A percentile compares a stretch with the other conserved stretches of the same genome.
Evolutionary conservation across 108 stramenopile genomes (phyloP).

Genomic region (Schizochytrium sp.): DNA sequence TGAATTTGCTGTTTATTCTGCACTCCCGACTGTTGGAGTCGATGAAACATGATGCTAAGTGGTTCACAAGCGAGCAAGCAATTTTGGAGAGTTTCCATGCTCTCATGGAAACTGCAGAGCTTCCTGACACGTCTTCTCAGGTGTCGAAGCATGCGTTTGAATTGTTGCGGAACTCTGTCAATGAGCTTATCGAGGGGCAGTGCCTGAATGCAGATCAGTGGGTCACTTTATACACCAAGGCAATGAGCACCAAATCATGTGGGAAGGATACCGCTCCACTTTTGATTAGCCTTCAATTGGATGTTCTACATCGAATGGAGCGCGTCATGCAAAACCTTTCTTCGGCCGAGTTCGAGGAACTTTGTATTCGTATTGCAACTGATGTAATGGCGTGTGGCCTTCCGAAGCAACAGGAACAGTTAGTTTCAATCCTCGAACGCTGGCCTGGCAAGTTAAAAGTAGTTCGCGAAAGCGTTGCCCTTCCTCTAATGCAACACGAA

Average conservation of each 20-base stretch:
- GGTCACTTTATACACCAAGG: not conserved
- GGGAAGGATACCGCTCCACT: not conserved
- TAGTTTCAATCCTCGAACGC: too few relatives aligned
- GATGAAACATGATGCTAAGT: not conserved
- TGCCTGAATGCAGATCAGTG: slow-evolving; percentile 1
- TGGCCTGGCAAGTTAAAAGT: too few relatives aligned
- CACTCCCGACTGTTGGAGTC: slow-evolving; percentile 38
- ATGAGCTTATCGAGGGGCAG: not conserved
- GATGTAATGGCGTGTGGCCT: too few relatives aligned
- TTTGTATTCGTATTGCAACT: not conserved
- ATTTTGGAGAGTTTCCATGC: not conserved
- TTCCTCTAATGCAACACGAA: too few relatives aligned
- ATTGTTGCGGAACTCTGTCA: not conserved
- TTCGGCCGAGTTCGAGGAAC: not conserved
- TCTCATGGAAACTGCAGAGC: not conserved
- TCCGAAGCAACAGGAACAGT: too few relatives aligned
- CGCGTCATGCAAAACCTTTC: not conserved
- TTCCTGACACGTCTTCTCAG: not conserved
- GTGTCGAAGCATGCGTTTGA: not conserved
- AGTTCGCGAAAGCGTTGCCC: too few relatives aligned
- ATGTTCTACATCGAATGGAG: not conserved
- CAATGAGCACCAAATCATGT: not conserved
- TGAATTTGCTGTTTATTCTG: slow-evolving; percentile 33
- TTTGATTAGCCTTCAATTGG: not conserved
- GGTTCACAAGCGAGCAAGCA: not conserved